A percentile compares a stretch with the other conserved stretches of the same genome.
phyloP scores from a whole-genome alignment of 1,284 basidiomycete genomes.

The Cutaneotrichosporon cavernicola region DNA sequence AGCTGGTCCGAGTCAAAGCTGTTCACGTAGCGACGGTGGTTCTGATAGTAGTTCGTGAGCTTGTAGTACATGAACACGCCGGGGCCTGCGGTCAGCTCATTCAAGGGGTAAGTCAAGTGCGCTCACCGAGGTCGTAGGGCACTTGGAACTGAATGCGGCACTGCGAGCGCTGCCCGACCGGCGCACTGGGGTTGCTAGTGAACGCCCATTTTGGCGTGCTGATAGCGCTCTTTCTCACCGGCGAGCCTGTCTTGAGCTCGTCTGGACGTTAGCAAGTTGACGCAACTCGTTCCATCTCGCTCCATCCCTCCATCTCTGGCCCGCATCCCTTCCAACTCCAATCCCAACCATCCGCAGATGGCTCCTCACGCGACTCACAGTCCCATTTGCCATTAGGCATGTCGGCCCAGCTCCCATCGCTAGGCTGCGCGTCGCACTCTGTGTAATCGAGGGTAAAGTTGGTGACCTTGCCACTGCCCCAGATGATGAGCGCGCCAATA shows the following conservation, averaged over 20 bases:
- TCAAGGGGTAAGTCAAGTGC: neutral
- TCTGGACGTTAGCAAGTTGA: slow-evolving; percentile 29
- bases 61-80: slow-evolving; percentile 95
- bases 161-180: slow-evolving; percentile 58
- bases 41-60: slow-evolving; percentile 95
- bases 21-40: slow-evolving; percentile 96
- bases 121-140: slow-evolving; percentile 66
- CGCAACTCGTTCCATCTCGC: neutral
- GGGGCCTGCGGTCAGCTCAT: slow-evolving; percentile 48
- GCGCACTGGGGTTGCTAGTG: slow-evolving; percentile 53
- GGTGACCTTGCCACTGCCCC: slow-evolving; percentile 81
- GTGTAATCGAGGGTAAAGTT: slow-evolving; percentile 97
- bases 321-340: neutral
- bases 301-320: neutral
- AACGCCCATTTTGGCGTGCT: slow-evolving; percentile 68
- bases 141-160: slow-evolving; percentile 80
- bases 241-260: slow-evolving; percentile 54
- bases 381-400: slow-evolving; percentile 67
- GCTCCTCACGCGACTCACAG: slow-evolving; percentile 58
- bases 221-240: slow-evolving; percentile 58
- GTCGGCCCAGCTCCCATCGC: slow-evolving; percentile 55
- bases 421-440: slow-evolving; percentile 70
- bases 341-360: slow-evolving; percentile 6
- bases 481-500: slow-evolving; percentile 89
- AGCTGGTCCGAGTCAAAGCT: slow-evolving; percentile 84